phyloP scores from a whole-genome alignment of 306 rosid genomes.

The Casuarina glauca region DNA sequence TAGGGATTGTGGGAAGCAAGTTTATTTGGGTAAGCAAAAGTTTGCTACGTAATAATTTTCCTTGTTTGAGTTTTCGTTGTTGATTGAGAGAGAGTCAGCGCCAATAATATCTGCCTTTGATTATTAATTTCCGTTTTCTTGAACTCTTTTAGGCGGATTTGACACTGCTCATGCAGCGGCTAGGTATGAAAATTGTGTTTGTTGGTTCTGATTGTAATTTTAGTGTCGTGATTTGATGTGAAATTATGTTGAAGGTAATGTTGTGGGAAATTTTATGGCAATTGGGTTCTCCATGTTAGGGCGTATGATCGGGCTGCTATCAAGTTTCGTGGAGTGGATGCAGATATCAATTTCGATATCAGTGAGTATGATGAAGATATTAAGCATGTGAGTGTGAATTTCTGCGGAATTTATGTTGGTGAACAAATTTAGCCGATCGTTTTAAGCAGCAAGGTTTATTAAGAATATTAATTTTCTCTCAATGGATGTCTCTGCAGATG shows the following conservation, averaged over 20 bases:
- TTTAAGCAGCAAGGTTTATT: not conserved
- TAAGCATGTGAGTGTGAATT: conserved; percentile 54
- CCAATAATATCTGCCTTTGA: conserved; percentile 2
- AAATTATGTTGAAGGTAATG: not conserved
- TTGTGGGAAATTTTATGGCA: not conserved
- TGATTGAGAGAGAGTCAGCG: not conserved
- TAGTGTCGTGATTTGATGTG: not conserved
- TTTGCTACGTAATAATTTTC: not conserved
- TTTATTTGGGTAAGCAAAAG: conserved; percentile 73
- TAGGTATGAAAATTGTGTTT: conserved; percentile 43
- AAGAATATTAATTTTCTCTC: not conserved
- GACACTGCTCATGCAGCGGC: conserved; percentile 95
- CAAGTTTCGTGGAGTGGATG: conserved; percentile 83
- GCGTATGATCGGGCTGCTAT: conserved; percentile 98
- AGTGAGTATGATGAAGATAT: conserved; percentile 83
- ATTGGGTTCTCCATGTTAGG: conserved; percentile 39
- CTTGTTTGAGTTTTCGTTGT: not conserved
- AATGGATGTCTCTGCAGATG: conserved; percentile 54
- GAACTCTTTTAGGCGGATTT: conserved; percentile 65
- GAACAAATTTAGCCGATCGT: not conserved
- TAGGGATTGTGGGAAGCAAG: conserved; percentile 96
- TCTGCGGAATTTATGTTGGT: not conserved
- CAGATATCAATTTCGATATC: conserved; percentile 83
- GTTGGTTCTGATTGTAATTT: not conserved
- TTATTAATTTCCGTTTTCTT: too few relatives aligned